Base-by-base conservation (phyloP, 495 filamentous ascomycete species). In the Annulohypoxylon moriforme region DNA sequence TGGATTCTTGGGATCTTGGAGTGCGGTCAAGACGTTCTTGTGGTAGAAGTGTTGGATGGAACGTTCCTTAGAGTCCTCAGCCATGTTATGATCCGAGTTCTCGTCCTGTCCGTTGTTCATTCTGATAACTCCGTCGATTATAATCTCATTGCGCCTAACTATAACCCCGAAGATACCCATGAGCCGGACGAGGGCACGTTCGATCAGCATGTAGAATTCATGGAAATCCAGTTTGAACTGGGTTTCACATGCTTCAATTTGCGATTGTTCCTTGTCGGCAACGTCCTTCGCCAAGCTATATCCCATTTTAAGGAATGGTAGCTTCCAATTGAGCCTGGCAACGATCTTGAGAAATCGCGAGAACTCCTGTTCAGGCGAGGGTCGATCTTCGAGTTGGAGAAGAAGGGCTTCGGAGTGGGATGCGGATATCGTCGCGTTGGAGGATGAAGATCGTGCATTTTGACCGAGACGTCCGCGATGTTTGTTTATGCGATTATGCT, bases 221-320 rank as follows among this genome's bases (percentile, higher is more conserved):
- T 89, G 87, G 68, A 91, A 92, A 68, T 92, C 89, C 6, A 91
- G 79, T 74, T 91, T 90, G 80, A 92, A 92, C 84, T 90, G 90
- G 29, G 87, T 83, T 69, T 89, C 86, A 0, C 50, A 46, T 7
- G 82, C 81, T 22, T 87, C 80, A 9, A 74, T 58, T 59, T 79
- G 55, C 11, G 77, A 71, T 18, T 61, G 72, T 3, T 53, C 29
- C 38, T 74, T 74, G 55, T 69, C 76, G 8, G 49, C 42, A 25
- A 71, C 77, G 18, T 78, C 67, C 2, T 82, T 82, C 1, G 86
- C 86, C 1, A 81, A 72, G 16, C 74, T 74, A 76, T 89, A 90
- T 29, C 81, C 87, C 36, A 81, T 75, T 5, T 82, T 84, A 44
- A 90, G 81, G 72, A 86, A 87, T 4, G 83, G 84, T 1, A 88